A percentile compares a stretch with the other conserved stretches of the same genome.
Conservation (phyloP, 2,329 filamentous ascomycete genomes). For the Amauroascus verrucosus region DNA sequence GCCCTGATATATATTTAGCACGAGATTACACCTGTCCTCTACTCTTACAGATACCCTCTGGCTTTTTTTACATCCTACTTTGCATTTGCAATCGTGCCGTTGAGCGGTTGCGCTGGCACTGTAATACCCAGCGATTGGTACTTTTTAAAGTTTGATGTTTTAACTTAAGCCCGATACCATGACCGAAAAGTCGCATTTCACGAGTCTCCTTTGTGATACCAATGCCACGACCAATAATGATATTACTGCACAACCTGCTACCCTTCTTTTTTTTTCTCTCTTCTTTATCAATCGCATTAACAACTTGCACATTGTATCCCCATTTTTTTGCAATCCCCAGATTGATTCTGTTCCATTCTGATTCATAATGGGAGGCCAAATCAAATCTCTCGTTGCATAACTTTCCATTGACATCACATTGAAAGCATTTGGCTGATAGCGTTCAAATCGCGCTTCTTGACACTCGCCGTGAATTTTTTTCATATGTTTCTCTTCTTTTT, state of each 20-base stretch:
- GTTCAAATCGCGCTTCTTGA: slow-evolving; percentile 8
- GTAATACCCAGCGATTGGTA: neutral
- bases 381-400: neutral
- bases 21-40: neutral
- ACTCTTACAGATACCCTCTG: neutral
- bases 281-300: neutral
- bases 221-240: slow-evolving; percentile 9
- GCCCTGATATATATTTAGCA: slow-evolving; percentile 12
- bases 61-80: neutral
- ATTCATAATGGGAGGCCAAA: neutral
- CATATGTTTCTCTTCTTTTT: slow-evolving; percentile 17
- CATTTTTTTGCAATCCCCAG: neutral
- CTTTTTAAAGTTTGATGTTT: slow-evolving; percentile 3
- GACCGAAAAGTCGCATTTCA: slow-evolving; percentile 8
- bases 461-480: slow-evolving; percentile 12
- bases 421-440: slow-evolving; percentile 4
- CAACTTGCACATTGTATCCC: neutral
- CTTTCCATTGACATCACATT: neutral
- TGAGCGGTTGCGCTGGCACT: neutral
- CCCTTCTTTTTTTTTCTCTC: neutral
- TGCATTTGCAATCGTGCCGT: neutral
- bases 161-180: neutral
- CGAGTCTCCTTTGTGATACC: slow-evolving; percentile 12
- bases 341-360: neutral
- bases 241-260: slow-evolving; percentile 3